Evolutionary conservation across 305 asterid genomes (phyloP).

Genomic region (Fraxinus nigra): DNA sequence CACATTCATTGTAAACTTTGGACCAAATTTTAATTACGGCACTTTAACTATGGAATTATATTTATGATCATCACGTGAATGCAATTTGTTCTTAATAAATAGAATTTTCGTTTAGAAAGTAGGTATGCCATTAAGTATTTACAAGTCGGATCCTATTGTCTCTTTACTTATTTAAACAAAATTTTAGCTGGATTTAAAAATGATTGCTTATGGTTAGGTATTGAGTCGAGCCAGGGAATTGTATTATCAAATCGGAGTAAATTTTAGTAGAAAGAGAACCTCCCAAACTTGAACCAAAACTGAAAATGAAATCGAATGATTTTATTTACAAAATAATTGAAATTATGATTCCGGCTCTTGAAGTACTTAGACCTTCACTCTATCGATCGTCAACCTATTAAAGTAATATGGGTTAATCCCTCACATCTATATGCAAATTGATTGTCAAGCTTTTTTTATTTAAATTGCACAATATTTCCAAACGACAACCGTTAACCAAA

Average conservation of each 20-base stretch:
- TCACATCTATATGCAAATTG: not conserved
- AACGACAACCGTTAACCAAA: not conserved
- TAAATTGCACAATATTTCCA: not conserved
- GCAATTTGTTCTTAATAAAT: not conserved
- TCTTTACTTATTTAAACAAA: too few relatives aligned
- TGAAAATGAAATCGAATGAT: not conserved
- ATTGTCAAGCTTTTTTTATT: not conserved
- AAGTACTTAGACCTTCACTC: not conserved
- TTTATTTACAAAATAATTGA: not conserved
- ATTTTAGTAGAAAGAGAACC: not conserved
- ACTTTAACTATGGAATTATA: not conserved
- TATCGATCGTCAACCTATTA: too few relatives aligned
- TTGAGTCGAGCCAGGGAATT: not conserved
- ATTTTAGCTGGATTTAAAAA: not conserved
- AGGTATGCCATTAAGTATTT: not conserved
- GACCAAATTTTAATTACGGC: conserved; percentile 13
- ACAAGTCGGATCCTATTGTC: not conserved
- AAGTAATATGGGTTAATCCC: not conserved
- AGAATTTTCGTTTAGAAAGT: not conserved
- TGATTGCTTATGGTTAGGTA: not conserved
- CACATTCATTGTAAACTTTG: not conserved
- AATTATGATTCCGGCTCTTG: too few relatives aligned
- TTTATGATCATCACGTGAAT: not conserved
- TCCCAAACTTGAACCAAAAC: not conserved
- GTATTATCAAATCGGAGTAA: not conserved